Evolutionary conservation across 345 rosid genomes (phyloP).

Genomic region (Acer yangbiense): DNA sequence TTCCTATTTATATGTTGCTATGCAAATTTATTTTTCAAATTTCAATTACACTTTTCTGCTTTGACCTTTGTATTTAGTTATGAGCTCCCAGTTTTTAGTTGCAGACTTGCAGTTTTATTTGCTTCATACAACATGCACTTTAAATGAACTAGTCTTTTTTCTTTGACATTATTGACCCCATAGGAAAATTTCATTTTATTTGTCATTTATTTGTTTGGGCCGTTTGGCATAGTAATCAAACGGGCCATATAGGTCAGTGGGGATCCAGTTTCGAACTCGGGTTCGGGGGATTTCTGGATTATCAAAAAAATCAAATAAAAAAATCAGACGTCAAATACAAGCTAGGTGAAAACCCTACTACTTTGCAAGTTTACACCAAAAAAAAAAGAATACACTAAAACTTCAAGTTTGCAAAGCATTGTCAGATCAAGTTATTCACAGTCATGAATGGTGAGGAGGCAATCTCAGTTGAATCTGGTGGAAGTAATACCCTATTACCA

Average conservation of each 20-base stretch:
- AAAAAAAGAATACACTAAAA: no score
- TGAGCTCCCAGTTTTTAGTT: background rate
- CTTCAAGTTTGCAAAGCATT: no score
- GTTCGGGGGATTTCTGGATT: no score
- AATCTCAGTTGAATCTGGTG: constrained; percentile 17
- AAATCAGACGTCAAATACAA: background rate
- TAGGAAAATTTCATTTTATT: background rate
- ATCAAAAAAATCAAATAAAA: no score
- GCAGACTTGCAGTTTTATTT: background rate
- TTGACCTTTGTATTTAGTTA: background rate
- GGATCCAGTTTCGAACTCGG: no score
- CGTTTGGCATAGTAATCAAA: no score
- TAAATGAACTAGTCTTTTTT: background rate
- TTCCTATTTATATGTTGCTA: background rate
- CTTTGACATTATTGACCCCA: background rate
- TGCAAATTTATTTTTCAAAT: background rate
- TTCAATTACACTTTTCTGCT: background rate
- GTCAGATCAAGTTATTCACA: no score
- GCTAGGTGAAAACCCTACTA: background rate
- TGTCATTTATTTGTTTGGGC: background rate
- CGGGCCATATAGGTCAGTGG: no score
- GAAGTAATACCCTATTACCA: constrained; percentile 7
- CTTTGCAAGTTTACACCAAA: no score
- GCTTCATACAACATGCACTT: background rate
- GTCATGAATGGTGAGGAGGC: constrained; percentile 31